These are phyloP conservation scores for Hibiscus mutabilis DNA, from an alignment of 345 rosid species.

Conservation along the genomic window DNA sequence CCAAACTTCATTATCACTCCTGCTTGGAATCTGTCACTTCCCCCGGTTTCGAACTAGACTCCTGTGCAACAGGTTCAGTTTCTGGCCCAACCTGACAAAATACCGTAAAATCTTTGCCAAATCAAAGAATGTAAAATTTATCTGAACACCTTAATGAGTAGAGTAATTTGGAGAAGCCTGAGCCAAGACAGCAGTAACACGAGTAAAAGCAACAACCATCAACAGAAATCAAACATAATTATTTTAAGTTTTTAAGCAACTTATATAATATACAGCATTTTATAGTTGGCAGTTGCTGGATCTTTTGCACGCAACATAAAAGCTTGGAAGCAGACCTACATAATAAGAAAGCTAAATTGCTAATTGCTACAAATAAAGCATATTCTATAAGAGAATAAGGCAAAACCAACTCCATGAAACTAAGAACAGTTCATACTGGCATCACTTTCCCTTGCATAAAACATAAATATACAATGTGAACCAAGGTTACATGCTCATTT, in stretches of 20 bases:
- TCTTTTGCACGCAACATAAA: background rate
- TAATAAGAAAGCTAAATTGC: background rate
- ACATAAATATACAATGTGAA: too few relatives aligned
- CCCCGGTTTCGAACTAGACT: conserved; percentile 13
- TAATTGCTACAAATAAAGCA: background rate
- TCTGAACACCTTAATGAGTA: background rate
- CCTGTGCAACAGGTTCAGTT: conserved; percentile 9
- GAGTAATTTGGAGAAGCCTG: background rate
- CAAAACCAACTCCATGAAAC: background rate
- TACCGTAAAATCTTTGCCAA: background rate
- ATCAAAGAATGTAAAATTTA: background rate
- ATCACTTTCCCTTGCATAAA: background rate
- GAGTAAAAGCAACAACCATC: background rate
- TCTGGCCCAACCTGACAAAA: conserved; percentile 25
- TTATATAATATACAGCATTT: background rate
- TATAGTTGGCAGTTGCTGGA: background rate
- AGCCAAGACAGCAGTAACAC: background rate
- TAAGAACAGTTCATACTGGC: background rate
- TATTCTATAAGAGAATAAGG: background rate
- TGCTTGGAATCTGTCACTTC: conserved; percentile 24
- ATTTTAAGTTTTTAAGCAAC: background rate
- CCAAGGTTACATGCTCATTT: background rate
- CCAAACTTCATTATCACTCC: conserved; percentile 21
- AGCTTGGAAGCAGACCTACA: background rate
- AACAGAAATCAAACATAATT: background rate